Base-by-base conservation (phyloP, 768 basidiomycete species). In the Tulasnella sp. region DNA sequence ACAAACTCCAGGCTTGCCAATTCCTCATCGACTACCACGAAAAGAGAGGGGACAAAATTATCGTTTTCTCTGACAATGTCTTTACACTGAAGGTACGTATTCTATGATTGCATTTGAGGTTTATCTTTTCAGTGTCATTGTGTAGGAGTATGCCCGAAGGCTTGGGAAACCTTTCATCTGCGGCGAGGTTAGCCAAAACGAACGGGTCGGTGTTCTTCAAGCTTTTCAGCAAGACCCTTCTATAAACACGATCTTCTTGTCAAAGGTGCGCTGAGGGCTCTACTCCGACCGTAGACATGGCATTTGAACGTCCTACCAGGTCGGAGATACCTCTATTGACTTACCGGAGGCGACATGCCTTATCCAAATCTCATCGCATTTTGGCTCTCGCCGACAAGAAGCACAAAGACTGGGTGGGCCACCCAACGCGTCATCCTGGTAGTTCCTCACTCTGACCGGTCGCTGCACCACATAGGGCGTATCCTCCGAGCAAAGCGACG, bases 1-100 rank as follows among this genome's bases (percentile, higher is more conserved):
- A 93, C 83, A 99, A 99, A 86, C 98, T 99, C 84, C 98, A 99
- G 84, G 95, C 96, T 18, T 98, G 97, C 83, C 98, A 99, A 82
- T 99, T 98, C 84, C 87, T 99, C 80, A 99, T 99, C 86, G 93
- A 96, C 82, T 99, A 96, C 81, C 98, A 99, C 83, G 98, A 99
- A 85, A 91, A 92, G 81, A 89, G 98, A 81, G 98, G 98, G 11
- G 98, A 99, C 85, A 99, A 99, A 85, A 94, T 99, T 81, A 99
- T 99, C 80, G 98, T 99, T 1, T 99, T 99, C 83, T 98, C 96
- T 4, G 98, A 99, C 84, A 99, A 99, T 83, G 97, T 99, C 29
- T 99, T 89, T 82, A 96, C 98, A 0, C 86, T 99, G 35, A 95
- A 98, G 91, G 96, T 96, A 79, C 73, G 88, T 77, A 16, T 23